Base-by-base conservation (phyloP, 2,329 filamentous ascomycete species). In the Onygenales sp. region DNA sequence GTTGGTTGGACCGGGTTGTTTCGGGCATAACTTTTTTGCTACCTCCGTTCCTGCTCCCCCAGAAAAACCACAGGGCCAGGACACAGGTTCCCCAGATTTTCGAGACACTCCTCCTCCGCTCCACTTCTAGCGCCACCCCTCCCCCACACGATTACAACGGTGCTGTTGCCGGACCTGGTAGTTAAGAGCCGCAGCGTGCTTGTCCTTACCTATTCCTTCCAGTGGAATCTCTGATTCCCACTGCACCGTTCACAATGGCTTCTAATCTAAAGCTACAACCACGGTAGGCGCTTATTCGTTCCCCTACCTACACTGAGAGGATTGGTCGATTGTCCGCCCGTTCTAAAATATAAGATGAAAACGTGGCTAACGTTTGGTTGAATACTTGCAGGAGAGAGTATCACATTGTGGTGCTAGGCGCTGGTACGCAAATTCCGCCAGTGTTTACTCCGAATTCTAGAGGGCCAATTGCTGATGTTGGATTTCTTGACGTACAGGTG, bases 371-470 rank as follows among this genome's bases (percentile, higher is more conserved):
- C 43, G 14, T 9, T 17, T 14, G n/a, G 17, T 36, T 38, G 21
- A 31, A n/a, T 36, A 17, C 11, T 3, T 48, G 31, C 60, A 87
- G 84, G 71, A 83, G 85, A 65, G 87, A 91, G 75, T 88, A 89
- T 67, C 84, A 90, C 70, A 86, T 90, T 66, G 87, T 90, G 63
- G 87, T 91, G 58, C 77, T 91, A 61, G 87, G 87, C 68, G 85
- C 87, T 75, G 87, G 85, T 87, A 73, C 66, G 80, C 55, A 38
- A 9, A 44, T 49, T 9, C 39, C 41, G 42, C 43, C 48, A 48
- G 47, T 50, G 60, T 58, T 47, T 32, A 8, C 11, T 21, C 11
- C 32, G 13, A 36, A 57, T 31, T 50, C 51, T 21, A 27, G n/a
- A 49, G 38, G 10, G 33, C 45, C 53, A 54, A 50, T 33, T 8